Base-by-base conservation (phyloP, 78 protist genomes). In the Creolimax fragrantissima region DNA sequence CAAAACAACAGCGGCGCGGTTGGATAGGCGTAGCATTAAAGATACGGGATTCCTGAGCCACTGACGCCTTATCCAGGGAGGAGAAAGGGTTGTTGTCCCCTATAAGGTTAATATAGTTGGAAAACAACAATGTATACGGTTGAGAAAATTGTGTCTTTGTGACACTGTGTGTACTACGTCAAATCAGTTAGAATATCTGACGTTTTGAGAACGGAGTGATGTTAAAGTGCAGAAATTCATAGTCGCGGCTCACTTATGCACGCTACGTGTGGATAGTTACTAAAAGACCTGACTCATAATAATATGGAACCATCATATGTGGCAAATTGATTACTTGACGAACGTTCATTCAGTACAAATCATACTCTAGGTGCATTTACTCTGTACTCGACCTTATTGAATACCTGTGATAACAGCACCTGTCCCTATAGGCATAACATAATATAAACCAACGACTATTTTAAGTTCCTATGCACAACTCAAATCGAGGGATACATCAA, bases 1-100 rank as follows among this genome's bases (percentile, higher is more conserved):
- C 93, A 3, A 44, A 81, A 32, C 91, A 35, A 93, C 99, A 99
- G 74, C 91, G 42, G 47, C 95, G 43, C 47, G 97, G 86, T 35
- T 96, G 93, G 58, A 98, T 35, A 41, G 95, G 93, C 35, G 95
- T 81, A 39, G 96, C 98, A 58, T 96, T 94, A 93, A 98, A 98
- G 39, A 94, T 90, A 39, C 97, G 85, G n/a, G 97, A 93, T 45
- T 98, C 99, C 93, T 98, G 99, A 5, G 98, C 85, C 4, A 98
- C 99, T 6, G 94, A 92, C 11, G 95, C 91, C 96, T 98, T 98
- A 58, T 98, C 98, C 35, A 98, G 74, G 41, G 92, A 41, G 43
- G 44, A 86, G 91, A 97, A 97, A 35, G 97, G 98, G 42, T 2
- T 39, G 41, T 4, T 83, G 24, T 47, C 44, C 41, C 45, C 90